phyloP scores from a whole-genome alignment of 176 grass and related monocot species.

The Pontederia paniculata region DNA sequence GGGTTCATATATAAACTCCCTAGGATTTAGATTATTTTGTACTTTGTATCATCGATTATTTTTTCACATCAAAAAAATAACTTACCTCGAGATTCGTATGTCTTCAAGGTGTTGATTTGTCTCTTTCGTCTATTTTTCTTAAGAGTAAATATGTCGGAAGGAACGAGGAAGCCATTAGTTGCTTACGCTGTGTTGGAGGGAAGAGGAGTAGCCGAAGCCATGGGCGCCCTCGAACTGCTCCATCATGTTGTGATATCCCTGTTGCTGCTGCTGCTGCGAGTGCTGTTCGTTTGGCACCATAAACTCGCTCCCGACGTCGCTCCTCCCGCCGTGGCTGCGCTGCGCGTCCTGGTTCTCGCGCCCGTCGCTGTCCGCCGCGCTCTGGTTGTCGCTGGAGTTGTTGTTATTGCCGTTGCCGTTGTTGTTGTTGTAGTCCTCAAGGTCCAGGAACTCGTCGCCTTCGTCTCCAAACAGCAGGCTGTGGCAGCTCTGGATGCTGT shows the following conservation, averaged over 20 bases:
- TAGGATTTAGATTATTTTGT: too few relatives aligned
- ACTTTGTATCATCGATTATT: too few relatives aligned
- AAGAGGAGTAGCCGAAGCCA: neutral
- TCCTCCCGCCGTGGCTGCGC: neutral
- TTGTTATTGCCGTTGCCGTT: neutral
- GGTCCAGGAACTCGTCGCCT: conserved; percentile 11
- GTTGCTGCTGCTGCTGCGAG: neutral
- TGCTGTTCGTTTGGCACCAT: conserved; percentile 4
- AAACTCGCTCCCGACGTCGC: neutral
- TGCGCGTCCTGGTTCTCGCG: neutral
- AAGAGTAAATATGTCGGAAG: too few relatives aligned
- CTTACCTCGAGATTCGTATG: too few relatives aligned
- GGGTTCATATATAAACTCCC: too few relatives aligned
- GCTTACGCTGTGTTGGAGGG: conserved; percentile 1
- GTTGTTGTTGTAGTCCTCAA: conserved; percentile 2
- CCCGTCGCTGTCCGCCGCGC: neutral
- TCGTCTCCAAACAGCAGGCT: neutral
- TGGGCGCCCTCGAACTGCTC: neutral
- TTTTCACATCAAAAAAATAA: too few relatives aligned
- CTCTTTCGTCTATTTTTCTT: too few relatives aligned
- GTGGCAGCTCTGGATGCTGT: neutral
- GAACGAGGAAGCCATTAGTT: neutral
- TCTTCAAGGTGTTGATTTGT: too few relatives aligned
- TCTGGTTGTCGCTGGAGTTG: conserved; percentile 3
- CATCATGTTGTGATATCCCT: neutral